phyloP scores from a whole-genome alignment of 2,329 filamentous ascomycete genomes.

The Didymella glomerata region DNA sequence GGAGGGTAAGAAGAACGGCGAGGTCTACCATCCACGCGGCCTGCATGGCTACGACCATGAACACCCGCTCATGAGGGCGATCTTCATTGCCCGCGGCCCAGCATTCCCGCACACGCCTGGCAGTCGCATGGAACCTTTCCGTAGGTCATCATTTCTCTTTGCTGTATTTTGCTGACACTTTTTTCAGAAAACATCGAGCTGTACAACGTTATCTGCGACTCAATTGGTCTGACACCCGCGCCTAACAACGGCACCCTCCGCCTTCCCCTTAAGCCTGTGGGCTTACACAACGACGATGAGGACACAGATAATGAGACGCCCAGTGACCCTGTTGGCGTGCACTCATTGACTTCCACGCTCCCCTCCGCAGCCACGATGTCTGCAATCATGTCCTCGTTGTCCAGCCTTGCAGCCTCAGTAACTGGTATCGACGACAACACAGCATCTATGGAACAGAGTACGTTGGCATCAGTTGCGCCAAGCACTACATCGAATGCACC shows the following conservation, averaged over 20 bases:
- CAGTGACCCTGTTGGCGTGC: constrained; percentile 57
- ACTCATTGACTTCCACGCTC: constrained; percentile 14
- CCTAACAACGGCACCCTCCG: constrained; percentile 89
- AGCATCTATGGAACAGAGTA: constrained; percentile 17
- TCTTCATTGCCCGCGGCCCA: constrained; percentile 90
- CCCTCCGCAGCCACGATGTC: constrained; percentile 30
- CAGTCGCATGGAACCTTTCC: constrained; percentile 80
- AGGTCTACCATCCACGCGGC: constrained; percentile 80
- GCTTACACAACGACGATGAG: constrained; percentile 65
- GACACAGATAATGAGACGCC: constrained; percentile 59
- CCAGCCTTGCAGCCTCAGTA: constrained; percentile 35
- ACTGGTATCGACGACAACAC: constrained; percentile 31
- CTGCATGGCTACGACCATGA: constrained; percentile 96
- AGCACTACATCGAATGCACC: constrained; percentile 29
- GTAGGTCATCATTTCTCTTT: constrained; percentile 63
- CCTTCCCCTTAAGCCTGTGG: constrained; percentile 71
- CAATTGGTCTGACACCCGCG: constrained; percentile 74
- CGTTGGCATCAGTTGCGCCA: constrained; percentile 6
- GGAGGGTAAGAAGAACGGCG: constrained; percentile 68
- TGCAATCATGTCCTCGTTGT: constrained; percentile 25
- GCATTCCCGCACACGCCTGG: constrained; percentile 88
- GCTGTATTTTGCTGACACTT: background rate
- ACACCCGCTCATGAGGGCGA: constrained; percentile 93
- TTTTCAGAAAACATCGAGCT: constrained; percentile 86
- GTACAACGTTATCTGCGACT: constrained; percentile 94